These are phyloP conservation scores for Secale cereale DNA, from an alignment of 176 grass and related monocot species.

Conservation along the genomic window DNA sequence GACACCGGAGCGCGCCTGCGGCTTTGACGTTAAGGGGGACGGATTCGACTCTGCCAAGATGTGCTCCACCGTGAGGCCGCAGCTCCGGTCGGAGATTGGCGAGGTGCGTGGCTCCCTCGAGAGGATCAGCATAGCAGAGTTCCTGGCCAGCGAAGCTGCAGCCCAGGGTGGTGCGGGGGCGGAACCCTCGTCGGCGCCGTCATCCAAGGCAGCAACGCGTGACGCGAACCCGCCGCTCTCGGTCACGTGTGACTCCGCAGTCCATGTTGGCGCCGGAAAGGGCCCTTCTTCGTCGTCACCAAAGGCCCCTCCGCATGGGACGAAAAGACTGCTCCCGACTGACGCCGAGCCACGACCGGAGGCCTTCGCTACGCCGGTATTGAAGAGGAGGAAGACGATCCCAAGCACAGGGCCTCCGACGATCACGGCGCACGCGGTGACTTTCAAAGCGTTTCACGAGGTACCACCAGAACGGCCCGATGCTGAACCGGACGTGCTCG, in stretches of 20 bases:
- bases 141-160: neutral
- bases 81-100: constrained; percentile 20
- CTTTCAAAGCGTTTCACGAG: neutral
- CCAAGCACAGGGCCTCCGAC: neutral
- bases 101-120: neutral
- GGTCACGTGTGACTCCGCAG: neutral
- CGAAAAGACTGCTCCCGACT: neutral
- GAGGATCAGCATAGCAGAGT: neutral
- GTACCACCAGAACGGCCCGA: neutral
- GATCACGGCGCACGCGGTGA: too few species aligned
- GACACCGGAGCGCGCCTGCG: neutral
- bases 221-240: neutral
- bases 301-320: neutral
- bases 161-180: neutral
- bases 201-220: neutral
- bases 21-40: neutral
- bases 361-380: neutral
- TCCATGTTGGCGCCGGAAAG: neutral
- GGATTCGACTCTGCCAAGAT: neutral
- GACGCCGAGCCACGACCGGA: neutral
- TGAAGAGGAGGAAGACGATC: neutral
- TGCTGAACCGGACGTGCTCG: neutral
- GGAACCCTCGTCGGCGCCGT: neutral
- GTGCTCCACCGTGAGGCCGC: neutral
- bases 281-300: neutral